Evolutionary conservation across 2,329 filamentous ascomycete species (phyloP).

Genomic region (Pseudogymnoascus sp.): DNA sequence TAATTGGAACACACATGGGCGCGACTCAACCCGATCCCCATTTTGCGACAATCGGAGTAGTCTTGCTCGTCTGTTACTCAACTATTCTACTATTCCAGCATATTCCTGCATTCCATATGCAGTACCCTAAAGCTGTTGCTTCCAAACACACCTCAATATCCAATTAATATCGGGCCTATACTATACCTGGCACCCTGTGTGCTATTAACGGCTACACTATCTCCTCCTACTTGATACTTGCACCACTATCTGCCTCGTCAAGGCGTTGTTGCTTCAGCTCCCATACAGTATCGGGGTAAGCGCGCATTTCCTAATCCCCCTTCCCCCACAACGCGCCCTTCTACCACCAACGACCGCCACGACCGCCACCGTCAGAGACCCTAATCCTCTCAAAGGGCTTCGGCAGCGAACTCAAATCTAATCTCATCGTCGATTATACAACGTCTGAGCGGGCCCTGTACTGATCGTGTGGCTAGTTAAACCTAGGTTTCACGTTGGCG

Average conservation of each 20-base stretch:
- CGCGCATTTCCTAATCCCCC: background rate
- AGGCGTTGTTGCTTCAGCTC: conserved; percentile 1
- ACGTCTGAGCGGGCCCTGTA: background rate
- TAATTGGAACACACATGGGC: background rate
- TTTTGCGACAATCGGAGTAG: background rate
- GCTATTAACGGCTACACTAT: background rate
- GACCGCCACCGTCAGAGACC: background rate
- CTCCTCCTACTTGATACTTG: background rate
- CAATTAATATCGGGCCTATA: background rate
- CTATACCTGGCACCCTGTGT: background rate
- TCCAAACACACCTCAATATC: background rate
- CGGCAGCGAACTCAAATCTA: background rate
- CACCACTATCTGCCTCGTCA: background rate
- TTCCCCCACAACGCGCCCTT: conserved; percentile 1
- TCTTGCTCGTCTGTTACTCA: too few relatives aligned
- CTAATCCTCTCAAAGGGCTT: background rate
- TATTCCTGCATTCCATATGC: background rate
- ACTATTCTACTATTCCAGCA: background rate
- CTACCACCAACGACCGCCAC: background rate
- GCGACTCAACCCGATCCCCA: background rate
- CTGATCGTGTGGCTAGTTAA: background rate
- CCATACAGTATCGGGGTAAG: background rate
- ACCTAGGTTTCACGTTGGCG: background rate
- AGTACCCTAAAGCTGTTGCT: background rate
- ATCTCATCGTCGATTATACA: background rate